Base-by-base conservation (phyloP, 257 asterid genomes). In the Rehmannia glutinosa region DNA sequence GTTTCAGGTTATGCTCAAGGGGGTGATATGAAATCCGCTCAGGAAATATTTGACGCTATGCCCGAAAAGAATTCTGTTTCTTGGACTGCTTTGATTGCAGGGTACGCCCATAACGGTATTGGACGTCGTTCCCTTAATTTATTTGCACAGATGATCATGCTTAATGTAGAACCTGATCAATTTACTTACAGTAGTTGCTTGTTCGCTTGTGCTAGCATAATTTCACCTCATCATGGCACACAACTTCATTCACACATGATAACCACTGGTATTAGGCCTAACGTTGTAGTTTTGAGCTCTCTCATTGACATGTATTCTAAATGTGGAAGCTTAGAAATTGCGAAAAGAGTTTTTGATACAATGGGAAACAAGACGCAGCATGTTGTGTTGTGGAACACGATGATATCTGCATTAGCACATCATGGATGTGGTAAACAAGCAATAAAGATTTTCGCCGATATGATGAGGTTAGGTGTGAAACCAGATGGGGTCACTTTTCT, bases 271-370 rank as follows among this genome's bases (percentile, higher is more conserved):
- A 61, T 80, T 41, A 83, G 78, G 72, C 91, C 85, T 47, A 83
- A 86, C 74, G 73, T 76, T 16, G 77, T 77, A 23, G 84, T 86
- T 64, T 30, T 77, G 64, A 91, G 92, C 72, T 75, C 89, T 65
- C 85, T 91, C 64, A 77, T 91, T 60, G 87, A 85, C 72, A 87
- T 87, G 96, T 89, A 91, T 56, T 78, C 94, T 7, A 84, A 83
- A 60, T 89, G 95, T 71, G 92, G 92, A 57, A 80, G 72, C 72
- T 65, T 88, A 66, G 73, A 64, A 49, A 54, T 59, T 8, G 95
- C 82, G 0, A 73, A 77, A 79, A 71, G 63, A 59, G 87, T 85
- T 46, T 88, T 89, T 45, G 71, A 72, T 16, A 16, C 55, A 2
- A 49, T 64, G 27, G 66, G 72, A 64, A 74, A 73, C 81, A 85